A percentile compares a stretch with the other conserved stretches of the same genome.
These are phyloP conservation scores for Globisporangium recalcitrans DNA, from an alignment of 352 stramenopile genomes.

Conservation along the genomic window DNA sequence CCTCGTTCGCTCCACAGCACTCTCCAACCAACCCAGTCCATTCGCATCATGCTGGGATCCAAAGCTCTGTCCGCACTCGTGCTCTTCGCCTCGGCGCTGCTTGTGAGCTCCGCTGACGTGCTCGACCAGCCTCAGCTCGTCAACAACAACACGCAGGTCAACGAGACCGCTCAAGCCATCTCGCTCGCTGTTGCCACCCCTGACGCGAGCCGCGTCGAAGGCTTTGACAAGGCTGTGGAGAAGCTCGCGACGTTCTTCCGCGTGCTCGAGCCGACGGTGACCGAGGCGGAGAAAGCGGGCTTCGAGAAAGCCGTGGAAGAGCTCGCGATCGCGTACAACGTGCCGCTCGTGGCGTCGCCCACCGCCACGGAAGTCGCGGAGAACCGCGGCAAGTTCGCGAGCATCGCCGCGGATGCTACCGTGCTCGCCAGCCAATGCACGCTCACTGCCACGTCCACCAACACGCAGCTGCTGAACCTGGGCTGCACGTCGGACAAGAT, in stretches of 20 bases:
- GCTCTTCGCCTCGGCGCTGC: background rate
- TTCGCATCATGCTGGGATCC: conserved; percentile 9
- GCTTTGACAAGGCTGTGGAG: conserved; percentile 14
- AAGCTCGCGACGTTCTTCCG: conserved; percentile 15
- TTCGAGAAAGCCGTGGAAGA: conserved; percentile 24
- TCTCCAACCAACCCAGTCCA: background rate
- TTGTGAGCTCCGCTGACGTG: background rate
- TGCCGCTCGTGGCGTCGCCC: conserved; percentile 21
- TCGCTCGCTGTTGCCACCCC: too few species aligned
- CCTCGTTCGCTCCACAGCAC: background rate
- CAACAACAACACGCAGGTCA: background rate
- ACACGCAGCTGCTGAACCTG: conserved; percentile 13
- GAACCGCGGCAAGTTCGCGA: conserved; percentile 10
- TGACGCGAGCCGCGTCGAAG: conserved; percentile 6
- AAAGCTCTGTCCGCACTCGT: background rate
- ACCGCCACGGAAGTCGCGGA: conserved; percentile 19
- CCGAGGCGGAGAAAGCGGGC: conserved; percentile 4
- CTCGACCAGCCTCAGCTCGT: background rate
- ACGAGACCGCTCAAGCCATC: background rate
- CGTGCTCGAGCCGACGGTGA: conserved; percentile 9
- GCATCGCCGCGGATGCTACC: conserved; percentile 1
- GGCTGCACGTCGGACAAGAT: conserved; percentile 21
- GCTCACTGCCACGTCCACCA: conserved; percentile 18
- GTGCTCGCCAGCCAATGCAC: conserved; percentile 21
- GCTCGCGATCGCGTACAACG: conserved; percentile 25